Conservation (phyloP, 164 flowering plant genomes). For the Akebia trifoliata region DNA sequence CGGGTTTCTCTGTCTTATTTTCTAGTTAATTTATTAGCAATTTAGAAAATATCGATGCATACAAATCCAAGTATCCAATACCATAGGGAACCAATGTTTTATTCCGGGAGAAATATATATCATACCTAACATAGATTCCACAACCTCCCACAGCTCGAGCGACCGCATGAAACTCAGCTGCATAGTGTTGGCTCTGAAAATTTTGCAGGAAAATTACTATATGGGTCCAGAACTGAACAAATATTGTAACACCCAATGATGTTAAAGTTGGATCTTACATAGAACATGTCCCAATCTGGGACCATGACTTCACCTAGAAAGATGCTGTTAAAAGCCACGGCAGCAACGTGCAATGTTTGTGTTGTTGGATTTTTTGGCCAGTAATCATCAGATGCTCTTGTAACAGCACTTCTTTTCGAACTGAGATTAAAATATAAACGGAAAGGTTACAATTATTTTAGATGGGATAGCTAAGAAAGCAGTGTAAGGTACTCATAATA, state of each 20-base stretch:
- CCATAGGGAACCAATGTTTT: too few relatives aligned
- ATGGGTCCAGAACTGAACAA: background rate
- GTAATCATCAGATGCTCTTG: conserved; percentile 70
- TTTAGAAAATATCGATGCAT: too few relatives aligned
- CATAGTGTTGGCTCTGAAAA: conserved; percentile 48
- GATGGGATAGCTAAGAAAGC: too few relatives aligned
- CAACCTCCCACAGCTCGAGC: conserved; percentile 74
- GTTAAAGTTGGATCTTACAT: conserved; percentile 31
- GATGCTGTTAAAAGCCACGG: conserved; percentile 66
- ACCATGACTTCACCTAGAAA: conserved; percentile 62
- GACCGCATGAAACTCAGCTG: conserved; percentile 65
- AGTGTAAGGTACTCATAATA: too few relatives aligned
- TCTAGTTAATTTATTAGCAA: too few relatives aligned
- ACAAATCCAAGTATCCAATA: too few relatives aligned
- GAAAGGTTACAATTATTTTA: too few relatives aligned
- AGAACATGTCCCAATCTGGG: conserved; percentile 87
- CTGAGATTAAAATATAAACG: conserved; percentile 22
- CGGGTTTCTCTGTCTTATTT: too few relatives aligned
- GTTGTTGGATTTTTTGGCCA: conserved; percentile 40
- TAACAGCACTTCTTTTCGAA: conserved; percentile 42
- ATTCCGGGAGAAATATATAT: too few relatives aligned
- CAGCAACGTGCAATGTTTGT: conserved; percentile 55
- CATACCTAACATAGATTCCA: conserved; percentile 59
- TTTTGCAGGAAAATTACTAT: conserved; percentile 2
- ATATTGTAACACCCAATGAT: background rate